These are phyloP conservation scores for Diaporthe ampelina DNA, from an alignment of 2,329 filamentous ascomycete species.

Conservation along the genomic window DNA sequence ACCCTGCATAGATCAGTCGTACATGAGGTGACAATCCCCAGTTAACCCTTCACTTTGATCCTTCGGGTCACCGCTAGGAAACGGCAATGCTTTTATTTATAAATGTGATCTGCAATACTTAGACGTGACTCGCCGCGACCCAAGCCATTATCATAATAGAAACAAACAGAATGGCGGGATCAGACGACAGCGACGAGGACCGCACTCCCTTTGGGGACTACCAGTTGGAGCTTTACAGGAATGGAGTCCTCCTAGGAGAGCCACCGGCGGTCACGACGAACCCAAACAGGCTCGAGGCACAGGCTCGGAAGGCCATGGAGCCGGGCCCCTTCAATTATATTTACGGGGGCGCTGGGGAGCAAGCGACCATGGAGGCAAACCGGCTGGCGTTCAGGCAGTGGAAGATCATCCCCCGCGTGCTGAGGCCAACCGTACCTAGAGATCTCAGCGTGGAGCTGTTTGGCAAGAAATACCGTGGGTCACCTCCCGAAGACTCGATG, in stretches of 20 bases:
- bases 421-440: constrained; percentile 59
- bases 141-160: background rate
- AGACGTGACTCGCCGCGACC: too few relatives aligned
- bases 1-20: background rate
- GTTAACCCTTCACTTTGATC: background rate
- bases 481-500: background rate
- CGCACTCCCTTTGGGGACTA: constrained; percentile 46
- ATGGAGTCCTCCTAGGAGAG: constrained; percentile 63
- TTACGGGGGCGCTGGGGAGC: constrained; percentile 72
- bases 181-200: constrained; percentile 26
- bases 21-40: background rate
- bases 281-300: constrained; percentile 67
- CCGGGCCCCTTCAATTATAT: constrained; percentile 71
- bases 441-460: constrained; percentile 68
- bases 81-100: background rate
- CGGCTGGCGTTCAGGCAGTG: constrained; percentile 68
- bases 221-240: constrained; percentile 60
- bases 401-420: constrained; percentile 66
- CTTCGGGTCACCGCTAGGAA: too few relatives aligned
- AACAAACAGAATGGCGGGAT: constrained; percentile 22
- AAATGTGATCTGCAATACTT: background rate
- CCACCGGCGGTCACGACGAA: constrained; percentile 70
- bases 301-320: constrained; percentile 64
- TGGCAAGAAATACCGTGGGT: constrained; percentile 59
- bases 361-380: constrained; percentile 72